Base-by-base conservation (phyloP, 768 basidiomycete genomes). In the Rossbeevera mucosa region DNA sequence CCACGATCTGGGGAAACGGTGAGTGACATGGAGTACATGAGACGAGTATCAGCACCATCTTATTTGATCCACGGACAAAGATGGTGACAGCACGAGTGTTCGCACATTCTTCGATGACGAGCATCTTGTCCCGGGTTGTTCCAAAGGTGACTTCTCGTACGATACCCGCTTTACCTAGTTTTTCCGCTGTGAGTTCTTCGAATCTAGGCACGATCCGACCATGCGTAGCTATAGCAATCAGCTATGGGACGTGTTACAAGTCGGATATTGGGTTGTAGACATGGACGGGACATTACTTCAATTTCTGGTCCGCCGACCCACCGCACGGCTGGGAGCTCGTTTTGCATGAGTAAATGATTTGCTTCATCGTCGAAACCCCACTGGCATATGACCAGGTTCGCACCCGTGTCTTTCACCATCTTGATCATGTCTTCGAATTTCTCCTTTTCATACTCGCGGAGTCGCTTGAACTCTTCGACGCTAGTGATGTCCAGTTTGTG, bases 331-430 rank as follows among this genome's bases (percentile, higher is more conserved):
- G 96, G 96, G 30, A 99, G 77, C 13, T 94, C 91, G 62, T 97
- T 98, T 76, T 96, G 94, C 91, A 98, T 93, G 58, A 99, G 72
- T 62, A 98, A 59, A 68, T 98, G 96, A 67, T 99, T 99, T 41
- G 96, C 96, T 73, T 99, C 96, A 64, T 99, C 96, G 66, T 99
- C 96, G 66, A 99, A 99, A 54, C 96, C 96, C 96, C 96, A 99
- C 67, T 99, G 96, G 72, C 96, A 99, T 62, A 99, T 97, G 59
- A 99, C 96, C 54, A 99, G 73, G 71, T 99, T 99, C 13, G 96
- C 95, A 31, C 96, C 96, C 14, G 94, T 89, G 62, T 95, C 87
- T 70, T 97, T 95, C 52, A 98, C 94, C 68, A 83, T 76, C 71
- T 88, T 87, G 71, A 99, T 97, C 96, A 99, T 99, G 65, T 93